phyloP scores from a whole-genome alignment of 2,329 filamentous ascomycete species.

The Cladorrhinum sp. region DNA sequence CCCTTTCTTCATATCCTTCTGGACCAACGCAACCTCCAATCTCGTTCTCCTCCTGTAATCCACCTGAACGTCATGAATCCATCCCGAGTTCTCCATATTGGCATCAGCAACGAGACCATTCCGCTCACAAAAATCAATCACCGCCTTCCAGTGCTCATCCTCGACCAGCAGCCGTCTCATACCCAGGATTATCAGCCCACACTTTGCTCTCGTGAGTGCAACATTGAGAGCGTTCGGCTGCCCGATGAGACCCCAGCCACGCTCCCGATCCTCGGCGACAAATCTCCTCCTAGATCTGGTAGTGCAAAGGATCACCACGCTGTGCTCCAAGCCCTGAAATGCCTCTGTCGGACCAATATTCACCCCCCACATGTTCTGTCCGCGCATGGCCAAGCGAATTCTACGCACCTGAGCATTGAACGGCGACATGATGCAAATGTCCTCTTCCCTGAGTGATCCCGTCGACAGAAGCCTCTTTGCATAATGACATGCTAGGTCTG shows the following conservation, averaged over 20 bases:
- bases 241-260: constrained; percentile 25
- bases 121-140: constrained; percentile 17
- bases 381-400: constrained; percentile 17
- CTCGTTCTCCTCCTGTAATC: not conserved
- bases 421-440: constrained; percentile 27
- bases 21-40: not conserved
- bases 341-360: constrained; percentile 28
- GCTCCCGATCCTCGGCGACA: constrained; percentile 20
- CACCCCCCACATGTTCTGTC: constrained; percentile 19
- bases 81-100: not conserved
- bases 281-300: constrained; percentile 24
- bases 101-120: constrained; percentile 12
- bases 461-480: constrained; percentile 13
- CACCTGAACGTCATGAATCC: not conserved
- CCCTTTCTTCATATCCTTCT: not conserved
- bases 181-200: constrained; percentile 25
- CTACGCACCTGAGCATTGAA: constrained; percentile 26
- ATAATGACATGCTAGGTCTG: constrained; percentile 19
- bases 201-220: constrained; percentile 27
- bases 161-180: constrained; percentile 18
- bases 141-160: constrained; percentile 11
- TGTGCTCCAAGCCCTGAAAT: constrained; percentile 26
- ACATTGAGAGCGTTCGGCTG: constrained; percentile 26
- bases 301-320: constrained; percentile 27
- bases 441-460: constrained; percentile 12